Evolutionary conservation across 83 land plant genomes (phyloP).

Genomic region (Picea abies): DNA sequence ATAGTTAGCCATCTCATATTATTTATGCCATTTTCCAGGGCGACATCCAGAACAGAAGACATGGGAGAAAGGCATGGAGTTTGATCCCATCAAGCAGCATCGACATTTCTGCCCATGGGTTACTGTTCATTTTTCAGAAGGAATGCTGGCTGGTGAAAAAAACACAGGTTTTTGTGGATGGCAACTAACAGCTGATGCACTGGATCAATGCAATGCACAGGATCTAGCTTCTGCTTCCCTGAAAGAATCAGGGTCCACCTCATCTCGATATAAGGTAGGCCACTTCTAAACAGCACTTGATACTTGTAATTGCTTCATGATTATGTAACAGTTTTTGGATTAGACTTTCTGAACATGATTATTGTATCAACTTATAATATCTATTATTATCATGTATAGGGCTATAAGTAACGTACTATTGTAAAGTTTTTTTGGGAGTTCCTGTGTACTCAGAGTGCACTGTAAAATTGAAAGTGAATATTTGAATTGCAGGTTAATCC

Average conservation of each 20-base stretch:
- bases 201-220: slow-evolving; percentile 25
- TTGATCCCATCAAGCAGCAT: slow-evolving; percentile 70
- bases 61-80: slow-evolving; percentile 24
- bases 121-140: slow-evolving; percentile 22
- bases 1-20: not conserved
- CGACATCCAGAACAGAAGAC: not conserved
- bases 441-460: not conserved
- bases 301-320: not conserved
- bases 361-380: not conserved
- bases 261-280: slow-evolving; percentile 36
- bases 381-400: not conserved
- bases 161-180: slow-evolving; percentile 45
- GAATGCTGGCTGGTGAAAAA: not conserved
- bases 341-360: not conserved
- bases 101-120: slow-evolving; percentile 77
- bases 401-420: not conserved
- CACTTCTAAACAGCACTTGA: not conserved
- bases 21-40: slow-evolving; percentile 5
- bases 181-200: slow-evolving; percentile 47
- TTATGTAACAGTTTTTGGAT: not conserved
- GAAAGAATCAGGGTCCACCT: slow-evolving; percentile 20
- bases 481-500: slow-evolving; percentile 49
- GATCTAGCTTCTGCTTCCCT: slow-evolving; percentile 16
- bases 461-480: not conserved
- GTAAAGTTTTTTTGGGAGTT: not conserved